Conservation (phyloP, 1,284 basidiomycete species). For the Microbotryum lychnidis-dioicae region DNA sequence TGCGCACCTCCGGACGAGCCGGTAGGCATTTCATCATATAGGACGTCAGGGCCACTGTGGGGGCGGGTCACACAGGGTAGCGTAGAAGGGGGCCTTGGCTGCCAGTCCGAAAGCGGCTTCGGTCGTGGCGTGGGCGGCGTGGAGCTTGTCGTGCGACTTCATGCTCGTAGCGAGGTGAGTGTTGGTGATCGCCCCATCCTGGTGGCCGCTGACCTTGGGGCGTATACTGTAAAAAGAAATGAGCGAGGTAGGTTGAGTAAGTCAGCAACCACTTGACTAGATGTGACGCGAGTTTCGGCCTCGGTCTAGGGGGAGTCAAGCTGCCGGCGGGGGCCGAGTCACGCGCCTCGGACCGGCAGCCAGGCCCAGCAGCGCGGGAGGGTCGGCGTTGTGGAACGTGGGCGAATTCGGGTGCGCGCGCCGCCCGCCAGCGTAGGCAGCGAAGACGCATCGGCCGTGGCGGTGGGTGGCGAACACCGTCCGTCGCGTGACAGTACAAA, state of each 20-base stretch:
- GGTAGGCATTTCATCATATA: not conserved
- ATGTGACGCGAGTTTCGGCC: too few species aligned
- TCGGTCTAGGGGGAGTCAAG: too few species aligned
- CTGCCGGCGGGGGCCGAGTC: too few species aligned
- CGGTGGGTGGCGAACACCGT: too few species aligned
- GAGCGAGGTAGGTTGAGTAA: not conserved
- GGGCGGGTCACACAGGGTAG: constrained; percentile 4
- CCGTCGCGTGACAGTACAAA: too few species aligned
- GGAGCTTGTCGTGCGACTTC: constrained; percentile 1
- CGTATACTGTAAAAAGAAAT: not conserved
- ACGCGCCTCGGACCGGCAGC: too few species aligned
- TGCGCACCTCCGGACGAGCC: not conserved
- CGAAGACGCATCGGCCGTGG: too few species aligned
- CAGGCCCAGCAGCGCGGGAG: too few species aligned
- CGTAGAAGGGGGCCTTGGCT: not conserved
- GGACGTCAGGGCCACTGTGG: not conserved
- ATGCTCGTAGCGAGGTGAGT: not conserved
- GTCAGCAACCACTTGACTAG: too few species aligned
- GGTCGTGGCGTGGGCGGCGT: not conserved
- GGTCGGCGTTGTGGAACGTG: too few species aligned
- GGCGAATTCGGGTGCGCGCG: too few species aligned
- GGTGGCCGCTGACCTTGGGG: constrained; percentile 4
- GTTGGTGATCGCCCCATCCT: not conserved
- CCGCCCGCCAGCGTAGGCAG: too few species aligned
- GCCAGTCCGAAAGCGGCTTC: not conserved